Evolutionary conservation across 306 rosid genomes (phyloP).

Genomic region (Pyrus betulifolia): DNA sequence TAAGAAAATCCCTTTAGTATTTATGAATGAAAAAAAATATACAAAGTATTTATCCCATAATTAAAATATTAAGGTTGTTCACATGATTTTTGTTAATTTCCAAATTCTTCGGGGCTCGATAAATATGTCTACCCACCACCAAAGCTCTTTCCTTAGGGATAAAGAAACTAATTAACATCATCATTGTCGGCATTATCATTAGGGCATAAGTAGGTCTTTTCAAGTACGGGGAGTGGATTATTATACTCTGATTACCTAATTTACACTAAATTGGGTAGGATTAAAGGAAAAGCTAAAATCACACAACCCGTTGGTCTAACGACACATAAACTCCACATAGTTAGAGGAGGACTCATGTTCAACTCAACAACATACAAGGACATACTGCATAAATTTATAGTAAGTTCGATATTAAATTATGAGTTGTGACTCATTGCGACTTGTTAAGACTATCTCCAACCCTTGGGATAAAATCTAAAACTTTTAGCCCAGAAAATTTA

Average conservation of each 20-base stretch:
- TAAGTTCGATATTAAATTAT: too few species aligned
- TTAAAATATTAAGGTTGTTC: not conserved
- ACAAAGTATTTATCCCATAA: not conserved
- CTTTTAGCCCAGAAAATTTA: too few species aligned
- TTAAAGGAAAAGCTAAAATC: slow-evolving; percentile 2
- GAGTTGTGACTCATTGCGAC: not conserved
- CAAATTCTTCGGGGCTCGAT: not conserved
- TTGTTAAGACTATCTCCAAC: too few species aligned
- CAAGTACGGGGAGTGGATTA: slow-evolving; percentile 19
- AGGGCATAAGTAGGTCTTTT: slow-evolving; percentile 33
- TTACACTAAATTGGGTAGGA: slow-evolving; percentile 22
- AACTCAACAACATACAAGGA: too few species aligned
- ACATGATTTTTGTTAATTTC: not conserved
- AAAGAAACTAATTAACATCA: slow-evolving; percentile 3
- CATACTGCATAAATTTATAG: too few species aligned
- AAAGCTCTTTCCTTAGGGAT: not conserved
- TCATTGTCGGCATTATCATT: slow-evolving; percentile 34
- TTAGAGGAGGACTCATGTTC: too few species aligned
- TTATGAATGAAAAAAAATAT: not conserved
- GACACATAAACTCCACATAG: not conserved
- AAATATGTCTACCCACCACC: not conserved
- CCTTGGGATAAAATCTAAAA: too few species aligned
- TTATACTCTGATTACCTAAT: slow-evolving; percentile 38
- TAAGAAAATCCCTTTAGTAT: too few species aligned
- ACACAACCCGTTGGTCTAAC: not conserved